Evolutionary conservation across 2,329 filamentous ascomycete genomes (phyloP).

Genomic region (Aspergillus sp.): DNA sequence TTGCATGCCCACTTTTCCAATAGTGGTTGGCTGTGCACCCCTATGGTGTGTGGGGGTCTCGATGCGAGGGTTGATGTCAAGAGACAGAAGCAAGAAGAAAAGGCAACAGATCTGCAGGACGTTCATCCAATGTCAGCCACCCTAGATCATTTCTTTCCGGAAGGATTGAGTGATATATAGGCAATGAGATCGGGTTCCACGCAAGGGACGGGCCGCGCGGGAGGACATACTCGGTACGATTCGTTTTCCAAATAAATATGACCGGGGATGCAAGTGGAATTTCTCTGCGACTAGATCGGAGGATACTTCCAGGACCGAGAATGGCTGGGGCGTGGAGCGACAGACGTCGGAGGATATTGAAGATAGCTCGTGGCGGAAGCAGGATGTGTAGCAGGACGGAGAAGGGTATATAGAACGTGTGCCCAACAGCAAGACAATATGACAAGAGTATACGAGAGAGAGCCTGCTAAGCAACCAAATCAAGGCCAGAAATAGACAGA

Average conservation of each 20-base stretch:
- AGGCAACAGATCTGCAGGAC: constrained; percentile 12
- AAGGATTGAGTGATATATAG: background rate
- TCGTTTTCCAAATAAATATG: background rate
- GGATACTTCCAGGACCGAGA: background rate
- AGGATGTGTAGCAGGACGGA: background rate
- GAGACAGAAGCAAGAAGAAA: background rate
- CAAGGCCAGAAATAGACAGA: background rate
- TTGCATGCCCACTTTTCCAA: constrained; percentile 19
- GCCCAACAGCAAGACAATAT: background rate
- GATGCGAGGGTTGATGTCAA: constrained; percentile 6
- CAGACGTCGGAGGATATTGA: background rate
- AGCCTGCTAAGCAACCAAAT: background rate
- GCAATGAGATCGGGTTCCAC: constrained; percentile 8
- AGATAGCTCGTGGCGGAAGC: background rate
- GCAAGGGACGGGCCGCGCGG: constrained; percentile 15
- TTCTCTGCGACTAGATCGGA: background rate
- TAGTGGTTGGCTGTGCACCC: constrained; percentile 4
- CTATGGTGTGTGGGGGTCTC: constrained; percentile 3
- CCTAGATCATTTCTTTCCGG: constrained; percentile 1
- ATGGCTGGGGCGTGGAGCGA: background rate
- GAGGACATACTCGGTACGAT: constrained; percentile 9
- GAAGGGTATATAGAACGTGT: background rate
- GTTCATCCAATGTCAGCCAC: constrained; percentile 11
- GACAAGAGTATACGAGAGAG: background rate
- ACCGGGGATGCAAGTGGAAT: background rate